phyloP scores from a whole-genome alignment of 345 rosid genomes.

The Camelina neglecta region DNA sequence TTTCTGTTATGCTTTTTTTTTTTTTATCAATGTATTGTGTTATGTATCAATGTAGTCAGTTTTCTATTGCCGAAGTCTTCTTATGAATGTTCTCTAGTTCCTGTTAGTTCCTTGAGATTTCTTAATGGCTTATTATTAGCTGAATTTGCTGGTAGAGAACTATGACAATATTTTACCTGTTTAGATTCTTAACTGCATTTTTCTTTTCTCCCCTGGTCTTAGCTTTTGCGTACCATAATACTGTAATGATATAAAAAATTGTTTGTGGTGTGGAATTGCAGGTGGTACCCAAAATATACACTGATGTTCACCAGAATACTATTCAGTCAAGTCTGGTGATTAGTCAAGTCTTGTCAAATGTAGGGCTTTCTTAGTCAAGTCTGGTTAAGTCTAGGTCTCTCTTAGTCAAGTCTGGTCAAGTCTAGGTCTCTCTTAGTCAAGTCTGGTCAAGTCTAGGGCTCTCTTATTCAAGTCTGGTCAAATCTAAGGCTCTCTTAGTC shows the following conservation, averaged over 20 bases:
- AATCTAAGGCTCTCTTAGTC: too few species aligned
- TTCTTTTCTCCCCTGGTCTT: not conserved
- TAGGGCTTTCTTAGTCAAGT: too few species aligned
- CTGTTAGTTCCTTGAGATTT: constrained; percentile 3
- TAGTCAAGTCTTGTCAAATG: not conserved
- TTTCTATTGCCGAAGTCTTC: too few species aligned
- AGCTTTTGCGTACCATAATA: constrained; percentile 36
- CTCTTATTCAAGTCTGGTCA: too few species aligned
- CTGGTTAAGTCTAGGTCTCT: too few species aligned
- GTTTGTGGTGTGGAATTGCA: constrained; percentile 46
- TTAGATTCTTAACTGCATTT: not conserved
- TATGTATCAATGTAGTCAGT: too few species aligned
- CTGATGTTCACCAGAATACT: constrained; percentile 61
- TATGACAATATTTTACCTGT: not conserved
- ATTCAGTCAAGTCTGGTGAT: constrained; percentile 72
- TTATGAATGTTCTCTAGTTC: too few species aligned
- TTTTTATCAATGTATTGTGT: too few species aligned
- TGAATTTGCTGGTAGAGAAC: not conserved
- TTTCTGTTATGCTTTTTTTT: too few species aligned
- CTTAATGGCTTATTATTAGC: not conserved
- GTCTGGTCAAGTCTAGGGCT: too few species aligned
- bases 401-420: too few species aligned
- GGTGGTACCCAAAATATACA: constrained; percentile 89
- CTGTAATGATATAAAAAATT: not conserved
- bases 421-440: too few species aligned